These are phyloP conservation scores for Penicillium sp. DNA, from an alignment of 2,329 filamentous ascomycete species.

Conservation along the genomic window DNA sequence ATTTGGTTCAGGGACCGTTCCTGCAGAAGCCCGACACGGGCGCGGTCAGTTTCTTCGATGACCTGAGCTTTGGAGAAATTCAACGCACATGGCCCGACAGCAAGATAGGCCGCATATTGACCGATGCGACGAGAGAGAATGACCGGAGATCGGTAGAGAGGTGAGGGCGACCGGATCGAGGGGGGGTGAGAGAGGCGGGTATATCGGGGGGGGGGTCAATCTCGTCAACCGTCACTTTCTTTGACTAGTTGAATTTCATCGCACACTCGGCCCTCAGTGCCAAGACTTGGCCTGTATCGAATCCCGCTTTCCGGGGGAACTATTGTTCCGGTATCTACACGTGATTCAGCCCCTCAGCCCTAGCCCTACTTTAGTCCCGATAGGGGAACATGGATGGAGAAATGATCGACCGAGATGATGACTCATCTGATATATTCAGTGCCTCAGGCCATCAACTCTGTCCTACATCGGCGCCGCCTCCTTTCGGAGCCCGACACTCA, in stretches of 20 bases:
- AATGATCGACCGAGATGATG: too few relatives aligned
- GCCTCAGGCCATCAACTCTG: conserved; percentile 4
- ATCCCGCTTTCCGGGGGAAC: conserved; percentile 20
- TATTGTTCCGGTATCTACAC: conserved; percentile 31
- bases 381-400: too few relatives aligned
- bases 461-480: background rate
- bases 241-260: conserved; percentile 42
- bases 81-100: conserved; percentile 79
- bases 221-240: conserved; percentile 30
- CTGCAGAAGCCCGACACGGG: conserved; percentile 47
- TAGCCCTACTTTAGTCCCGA: conserved; percentile 16
- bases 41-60: conserved; percentile 25
- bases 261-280: conserved; percentile 39
- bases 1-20: conserved; percentile 95
- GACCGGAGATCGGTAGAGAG: conserved; percentile 18
- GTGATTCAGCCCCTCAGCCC: conserved; percentile 26
- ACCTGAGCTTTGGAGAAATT: conserved; percentile 17
- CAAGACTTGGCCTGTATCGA: conserved; percentile 32
- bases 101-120: conserved; percentile 92
- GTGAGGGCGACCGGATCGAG: conserved; percentile 23
- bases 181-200: conserved; percentile 23
- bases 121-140: conserved; percentile 22
- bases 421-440: too few relatives aligned
- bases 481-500: too few relatives aligned
- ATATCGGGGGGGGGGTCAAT: conserved; percentile 33